Evolutionary conservation across 148 eudicot species (phyloP), one percentile per base, ranked within the genome.

Genomic region (Arbutus unedo): DNA sequence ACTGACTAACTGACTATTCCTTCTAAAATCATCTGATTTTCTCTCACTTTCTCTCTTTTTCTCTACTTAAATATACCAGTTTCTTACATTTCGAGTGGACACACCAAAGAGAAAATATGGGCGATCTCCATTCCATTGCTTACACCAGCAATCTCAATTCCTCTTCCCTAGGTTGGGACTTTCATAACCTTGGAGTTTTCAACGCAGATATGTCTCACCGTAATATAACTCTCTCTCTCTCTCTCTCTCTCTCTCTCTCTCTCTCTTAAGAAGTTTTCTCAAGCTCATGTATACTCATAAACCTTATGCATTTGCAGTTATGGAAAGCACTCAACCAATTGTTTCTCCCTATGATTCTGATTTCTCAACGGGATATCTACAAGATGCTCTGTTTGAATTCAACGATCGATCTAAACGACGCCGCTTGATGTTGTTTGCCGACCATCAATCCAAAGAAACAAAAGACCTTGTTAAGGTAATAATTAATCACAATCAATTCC

Each of bases 351-450:
- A 75, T 74, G 85, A 78, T 38, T 78, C 81, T 75, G 85, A 85
- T 81, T 81, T 56, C 47, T 89, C 98, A 2, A 89, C 93, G 2
- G 98, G 98, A 2, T 94, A 94, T 79, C 87, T 94, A 13, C 87
- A 94, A 89, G 98, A 94, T 86, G 98, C 94, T 57, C 83, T 94
- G 80, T 87, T 90, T 41, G 92, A 93, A 82, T 93, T 91, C 79
- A 86, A 81, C 68, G 75, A 85, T 55, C 82, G 81, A 5, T 88
- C 91, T 16, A 94, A 94, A 85, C 85, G 96, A 71, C 83, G 95
- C 43, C 86, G 91, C 2, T 41, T 94, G 77, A 74, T 85, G 66
- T 43, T 81, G 73, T 82, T 77, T 41, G 59, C 81, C 44, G 87
- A 85, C 78, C 53, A 80, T 19, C 87, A 82, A 59, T 59, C 43